phyloP scores from a whole-genome alignment of 768 basidiomycete species.

The Mycena metata region DNA sequence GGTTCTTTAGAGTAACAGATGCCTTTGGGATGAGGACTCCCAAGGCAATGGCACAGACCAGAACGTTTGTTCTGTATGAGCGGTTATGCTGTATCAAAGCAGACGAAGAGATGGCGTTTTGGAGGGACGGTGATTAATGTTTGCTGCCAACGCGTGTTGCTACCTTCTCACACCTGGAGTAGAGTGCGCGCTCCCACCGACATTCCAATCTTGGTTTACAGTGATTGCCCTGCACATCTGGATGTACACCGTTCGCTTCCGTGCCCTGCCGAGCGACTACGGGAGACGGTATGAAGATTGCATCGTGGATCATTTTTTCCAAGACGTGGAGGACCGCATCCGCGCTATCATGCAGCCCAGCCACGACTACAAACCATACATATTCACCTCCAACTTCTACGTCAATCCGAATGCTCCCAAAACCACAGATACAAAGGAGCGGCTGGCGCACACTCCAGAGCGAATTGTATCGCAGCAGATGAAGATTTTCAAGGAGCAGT shows the following conservation, averaged over 20 bases:
- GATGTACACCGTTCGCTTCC: slow-evolving; percentile 89
- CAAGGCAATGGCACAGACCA: slow-evolving; percentile 19
- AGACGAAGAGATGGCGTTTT: slow-evolving; percentile 72
- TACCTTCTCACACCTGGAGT: slow-evolving; percentile 11
- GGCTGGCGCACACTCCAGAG: slow-evolving; percentile 71
- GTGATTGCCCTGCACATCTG: slow-evolving; percentile 94
- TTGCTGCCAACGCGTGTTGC: slow-evolving; percentile 20
- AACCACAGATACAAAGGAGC: slow-evolving; percentile 42
- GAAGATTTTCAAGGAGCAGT: slow-evolving; percentile 94
- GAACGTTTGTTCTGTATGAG: slow-evolving; percentile 72
- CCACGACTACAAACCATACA: slow-evolving; percentile 59
- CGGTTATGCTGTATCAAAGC: slow-evolving; percentile 67
- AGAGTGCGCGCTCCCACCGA: slow-evolving; percentile 91
- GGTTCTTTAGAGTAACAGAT: slow-evolving; percentile 33
- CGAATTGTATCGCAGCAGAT: slow-evolving; percentile 86
- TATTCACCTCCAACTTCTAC: slow-evolving; percentile 60
- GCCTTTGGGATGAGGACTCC: slow-evolving; percentile 28
- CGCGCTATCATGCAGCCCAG: slow-evolving; percentile 81
- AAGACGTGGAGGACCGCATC: slow-evolving; percentile 92
- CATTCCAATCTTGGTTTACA: slow-evolving; percentile 98
- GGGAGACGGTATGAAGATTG: slow-evolving; percentile 82
- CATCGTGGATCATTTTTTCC: slow-evolving; percentile 94
- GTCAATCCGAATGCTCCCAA: slow-evolving; percentile 58
- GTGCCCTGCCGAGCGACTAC: slow-evolving; percentile 79
- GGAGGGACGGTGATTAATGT: slow-evolving; percentile 66